Evolutionary conservation across 805 yeast species (phyloP), one percentile per base, ranked within the genome.

Genomic region (Saccharomycopsis amapae): DNA sequence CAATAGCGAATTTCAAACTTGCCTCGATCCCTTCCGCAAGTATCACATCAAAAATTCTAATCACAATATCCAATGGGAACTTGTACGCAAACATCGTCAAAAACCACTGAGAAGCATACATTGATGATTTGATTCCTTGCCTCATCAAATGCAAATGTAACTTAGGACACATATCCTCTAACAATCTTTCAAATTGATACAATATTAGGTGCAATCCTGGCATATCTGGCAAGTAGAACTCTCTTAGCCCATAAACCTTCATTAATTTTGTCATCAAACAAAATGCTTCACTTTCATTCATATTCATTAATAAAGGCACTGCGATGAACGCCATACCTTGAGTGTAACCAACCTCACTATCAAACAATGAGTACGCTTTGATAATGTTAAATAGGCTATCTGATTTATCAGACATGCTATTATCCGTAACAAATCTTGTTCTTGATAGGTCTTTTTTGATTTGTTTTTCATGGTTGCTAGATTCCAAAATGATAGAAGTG

Each of bases 101-200:
- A 58, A 93, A 90, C 98, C 98, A 93, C 63, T 93, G 97, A 1
- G 95, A 81, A 0, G 97, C 97, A 68, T 86, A 93, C 97, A 90
- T 90, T 19, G 95, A 82, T 2, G 96, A 84, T 50, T 81, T 75
- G 20, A 93, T 79, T 4, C 97, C 97, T 62, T 90, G 94, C 52
- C 88, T 78, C 23, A 73, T 71, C 55, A 93, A 67, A 66, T 93
- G 97, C 39, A 75, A 73, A 59, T 77, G 77, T 40, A 93, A 69
- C 5, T 68, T 68, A 0, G 97, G 97, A 18, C 79, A 67, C 38
- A 70, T 63, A 52, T 80, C 90, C 60, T 89, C 97, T 31, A 93
- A 58, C 42, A 90, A 62, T 46, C 97, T 72, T 60, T 93, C 97
- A 63, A 88, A 89, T 59, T 93, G 96, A 61, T 90, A 89, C 46